Percentiles rank a stretch among this genome's conserved stretches.
Conservation (phyloP, 2,329 filamentous ascomycete genomes). For the Phialophora macrospora region DNA sequence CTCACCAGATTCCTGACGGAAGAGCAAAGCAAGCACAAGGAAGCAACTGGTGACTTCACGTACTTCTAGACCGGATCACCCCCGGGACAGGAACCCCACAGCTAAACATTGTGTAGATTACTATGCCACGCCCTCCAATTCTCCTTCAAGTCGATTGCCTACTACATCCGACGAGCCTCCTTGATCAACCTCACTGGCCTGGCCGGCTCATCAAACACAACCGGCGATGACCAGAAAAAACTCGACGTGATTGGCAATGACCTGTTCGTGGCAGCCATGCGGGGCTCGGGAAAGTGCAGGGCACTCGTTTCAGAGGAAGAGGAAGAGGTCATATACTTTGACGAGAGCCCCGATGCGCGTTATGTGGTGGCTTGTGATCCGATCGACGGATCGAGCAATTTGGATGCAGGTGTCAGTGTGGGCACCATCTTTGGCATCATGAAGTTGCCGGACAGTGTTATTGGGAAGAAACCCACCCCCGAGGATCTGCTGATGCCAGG, state of each 20-base stretch:
- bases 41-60: slow-evolving; percentile 99
- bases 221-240: slow-evolving; percentile 99
- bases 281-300: slow-evolving; percentile 85
- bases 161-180: slow-evolving; percentile 96
- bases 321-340: slow-evolving; percentile 87
- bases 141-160: slow-evolving; percentile 99
- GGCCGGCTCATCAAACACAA: slow-evolving; percentile 91
- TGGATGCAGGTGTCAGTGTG: slow-evolving; percentile 88
- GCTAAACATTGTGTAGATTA: slow-evolving; percentile 61
- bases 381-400: slow-evolving; percentile 96
- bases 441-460: slow-evolving; percentile 74
- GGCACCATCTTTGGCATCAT: slow-evolving; percentile 97
- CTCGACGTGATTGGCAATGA: slow-evolving; percentile 99
- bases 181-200: slow-evolving; percentile 95
- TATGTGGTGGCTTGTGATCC: slow-evolving; percentile 98
- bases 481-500: slow-evolving; percentile 87
- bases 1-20: slow-evolving; percentile 95
- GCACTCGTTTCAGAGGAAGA: slow-evolving; percentile 98
- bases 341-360: slow-evolving; percentile 71
- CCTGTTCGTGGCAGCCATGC: slow-evolving; percentile 94
- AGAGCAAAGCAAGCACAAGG: slow-evolving; percentile 89
- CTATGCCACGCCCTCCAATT: slow-evolving; percentile 98
- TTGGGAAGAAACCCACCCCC: slow-evolving; percentile 61
- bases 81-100: not conserved
- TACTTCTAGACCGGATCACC: slow-evolving; percentile 56